These are phyloP conservation scores for Pisolithus thermaeus DNA, from an alignment of 1,284 basidiomycete genomes.

Conservation along the genomic window DNA sequence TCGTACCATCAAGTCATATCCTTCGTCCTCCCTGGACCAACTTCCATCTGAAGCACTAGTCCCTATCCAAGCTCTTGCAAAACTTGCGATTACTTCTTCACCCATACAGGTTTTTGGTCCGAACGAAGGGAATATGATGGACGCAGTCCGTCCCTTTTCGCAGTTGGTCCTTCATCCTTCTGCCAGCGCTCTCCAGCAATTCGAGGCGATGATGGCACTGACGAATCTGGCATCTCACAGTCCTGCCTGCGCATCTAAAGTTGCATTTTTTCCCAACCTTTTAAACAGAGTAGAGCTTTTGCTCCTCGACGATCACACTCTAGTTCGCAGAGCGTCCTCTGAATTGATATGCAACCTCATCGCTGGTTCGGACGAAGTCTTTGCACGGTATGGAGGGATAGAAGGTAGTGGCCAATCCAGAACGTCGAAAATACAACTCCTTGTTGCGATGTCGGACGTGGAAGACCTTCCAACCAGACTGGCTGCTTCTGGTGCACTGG, in stretches of 20 bases:
- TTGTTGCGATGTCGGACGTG: slow-evolving; percentile 81
- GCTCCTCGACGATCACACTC: slow-evolving; percentile 76
- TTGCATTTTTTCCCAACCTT: slow-evolving; percentile 58
- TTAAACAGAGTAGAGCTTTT: slow-evolving; percentile 72
- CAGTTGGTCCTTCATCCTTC: slow-evolving; percentile 63
- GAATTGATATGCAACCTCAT: slow-evolving; percentile 95
- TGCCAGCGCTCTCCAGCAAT: slow-evolving; percentile 75
- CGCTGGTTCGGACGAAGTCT: slow-evolving; percentile 68
- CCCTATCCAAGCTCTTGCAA: slow-evolving; percentile 85
- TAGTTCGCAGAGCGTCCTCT: slow-evolving; percentile 82
- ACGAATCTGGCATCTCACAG: slow-evolving; percentile 90
- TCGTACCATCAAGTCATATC: slow-evolving; percentile 49
- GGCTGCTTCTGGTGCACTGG: slow-evolving; percentile 83
- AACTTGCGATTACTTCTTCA: slow-evolving; percentile 87
- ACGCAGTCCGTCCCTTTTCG: slow-evolving; percentile 75
- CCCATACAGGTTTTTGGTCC: slow-evolving; percentile 89
- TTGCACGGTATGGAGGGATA: slow-evolving; percentile 60
- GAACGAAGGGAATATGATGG: slow-evolving; percentile 67
- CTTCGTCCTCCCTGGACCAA: slow-evolving; percentile 24
- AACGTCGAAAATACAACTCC: slow-evolving; percentile 69
- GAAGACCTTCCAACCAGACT: slow-evolving; percentile 78
- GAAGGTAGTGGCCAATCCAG: slow-evolving; percentile 21
- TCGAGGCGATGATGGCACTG: slow-evolving; percentile 92
- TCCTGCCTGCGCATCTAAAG: slow-evolving; percentile 55
- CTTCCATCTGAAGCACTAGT: slow-evolving; percentile 39